Evolutionary conservation across 1,284 basidiomycete species (phyloP).

Genomic region (Ganoderma boninense): DNA sequence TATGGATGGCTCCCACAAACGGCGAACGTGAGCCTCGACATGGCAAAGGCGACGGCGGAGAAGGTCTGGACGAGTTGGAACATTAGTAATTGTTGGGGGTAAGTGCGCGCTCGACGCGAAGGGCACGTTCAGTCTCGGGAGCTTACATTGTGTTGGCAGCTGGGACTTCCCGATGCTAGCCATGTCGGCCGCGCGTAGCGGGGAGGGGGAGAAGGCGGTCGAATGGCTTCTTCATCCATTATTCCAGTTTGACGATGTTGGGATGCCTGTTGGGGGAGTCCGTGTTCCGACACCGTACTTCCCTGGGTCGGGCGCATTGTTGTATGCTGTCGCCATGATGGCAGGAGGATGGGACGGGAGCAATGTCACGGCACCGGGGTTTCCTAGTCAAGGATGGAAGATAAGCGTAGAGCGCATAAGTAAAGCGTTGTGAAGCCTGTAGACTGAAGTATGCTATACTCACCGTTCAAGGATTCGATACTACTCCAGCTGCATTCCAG

Average conservation of each 20-base stretch:
- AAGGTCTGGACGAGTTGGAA: slow-evolving; percentile 67
- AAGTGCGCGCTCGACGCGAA: slow-evolving; percentile 31
- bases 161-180: slow-evolving; percentile 74
- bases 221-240: slow-evolving; percentile 63
- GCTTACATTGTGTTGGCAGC: slow-evolving; percentile 38
- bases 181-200: slow-evolving; percentile 65
- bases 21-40: slow-evolving; percentile 52
- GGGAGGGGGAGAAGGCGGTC: slow-evolving; percentile 56
- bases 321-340: slow-evolving; percentile 66
- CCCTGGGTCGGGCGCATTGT: slow-evolving; percentile 60
- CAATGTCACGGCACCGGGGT: slow-evolving; percentile 51
- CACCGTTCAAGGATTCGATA: no score
- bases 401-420: slow-evolving; percentile 50
- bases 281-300: slow-evolving; percentile 70
- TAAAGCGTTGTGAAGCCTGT: slow-evolving; percentile 7
- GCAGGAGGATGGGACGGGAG: slow-evolving; percentile 63
- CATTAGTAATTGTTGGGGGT: slow-evolving; percentile 64
- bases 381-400: slow-evolving; percentile 56
- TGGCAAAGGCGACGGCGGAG: slow-evolving; percentile 58
- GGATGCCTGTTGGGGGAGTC: slow-evolving; percentile 67
- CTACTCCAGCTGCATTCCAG: no score
- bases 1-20: slow-evolving; percentile 67
- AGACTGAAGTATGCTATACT: not conserved
- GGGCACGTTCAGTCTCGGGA: not conserved
- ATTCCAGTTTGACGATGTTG: slow-evolving; percentile 66